Conservation (phyloP, 345 rosid genomes). For the Citrus trifoliata region DNA sequence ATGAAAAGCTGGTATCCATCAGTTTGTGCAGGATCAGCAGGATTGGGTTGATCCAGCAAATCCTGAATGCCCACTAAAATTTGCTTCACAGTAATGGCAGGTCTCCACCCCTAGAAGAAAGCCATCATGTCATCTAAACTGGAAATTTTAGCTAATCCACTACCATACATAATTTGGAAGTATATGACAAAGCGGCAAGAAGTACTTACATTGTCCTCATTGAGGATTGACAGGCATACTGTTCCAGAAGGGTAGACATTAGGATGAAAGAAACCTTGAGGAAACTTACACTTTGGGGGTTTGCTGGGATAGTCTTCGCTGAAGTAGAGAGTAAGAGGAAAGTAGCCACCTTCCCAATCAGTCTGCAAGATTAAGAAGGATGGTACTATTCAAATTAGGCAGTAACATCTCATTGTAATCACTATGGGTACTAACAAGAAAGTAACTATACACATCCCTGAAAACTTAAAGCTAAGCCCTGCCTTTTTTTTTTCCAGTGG, state of each 20-base stretch:
- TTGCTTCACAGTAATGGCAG: slow-evolving; percentile 44
- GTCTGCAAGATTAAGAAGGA: slow-evolving; percentile 21
- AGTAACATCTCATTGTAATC: background rate
- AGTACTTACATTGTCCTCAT: slow-evolving; percentile 29
- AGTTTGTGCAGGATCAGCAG: slow-evolving; percentile 37
- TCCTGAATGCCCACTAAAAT: slow-evolving; percentile 42
- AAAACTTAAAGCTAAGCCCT: background rate
- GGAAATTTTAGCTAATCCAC: background rate
- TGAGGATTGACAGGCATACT: slow-evolving; percentile 42
- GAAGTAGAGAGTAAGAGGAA: slow-evolving; percentile 31
- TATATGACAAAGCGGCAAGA: background rate
- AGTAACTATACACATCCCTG: background rate
- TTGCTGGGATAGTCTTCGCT: slow-evolving; percentile 44
- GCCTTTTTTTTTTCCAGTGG: background rate
- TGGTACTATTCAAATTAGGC: background rate
- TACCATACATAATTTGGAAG: background rate
- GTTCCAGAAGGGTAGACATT: slow-evolving; percentile 41
- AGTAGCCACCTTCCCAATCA: slow-evolving; percentile 42
- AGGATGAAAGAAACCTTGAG: slow-evolving; percentile 39
- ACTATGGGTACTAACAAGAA: background rate
- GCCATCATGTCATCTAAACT: background rate
- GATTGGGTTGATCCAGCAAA: slow-evolving; percentile 39
- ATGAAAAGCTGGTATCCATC: slow-evolving; percentile 33
- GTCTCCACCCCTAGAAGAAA: slow-evolving; percentile 38
- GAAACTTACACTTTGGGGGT: slow-evolving; percentile 45